Evolutionary conservation across 2,329 filamentous ascomycete genomes (phyloP).

Genomic region (Colletotrichum tanaceti): DNA sequence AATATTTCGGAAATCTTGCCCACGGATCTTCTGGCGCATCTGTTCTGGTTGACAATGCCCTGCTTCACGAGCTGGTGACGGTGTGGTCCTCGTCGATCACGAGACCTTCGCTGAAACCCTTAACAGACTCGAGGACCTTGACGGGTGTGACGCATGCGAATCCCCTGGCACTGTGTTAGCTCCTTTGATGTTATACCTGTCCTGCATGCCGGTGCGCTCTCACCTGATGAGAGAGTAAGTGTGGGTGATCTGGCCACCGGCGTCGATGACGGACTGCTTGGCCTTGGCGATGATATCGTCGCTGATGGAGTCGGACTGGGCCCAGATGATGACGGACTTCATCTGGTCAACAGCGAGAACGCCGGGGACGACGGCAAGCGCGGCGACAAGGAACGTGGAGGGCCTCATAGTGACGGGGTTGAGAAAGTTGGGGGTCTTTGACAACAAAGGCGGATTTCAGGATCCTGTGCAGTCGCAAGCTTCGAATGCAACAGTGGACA

Average conservation of each 20-base stretch:
- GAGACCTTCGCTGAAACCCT: slow-evolving; percentile 62
- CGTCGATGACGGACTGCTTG: slow-evolving; percentile 75
- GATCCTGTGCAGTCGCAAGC: slow-evolving; percentile 10
- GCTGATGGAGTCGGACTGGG: slow-evolving; percentile 73
- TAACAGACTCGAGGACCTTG: slow-evolving; percentile 75
- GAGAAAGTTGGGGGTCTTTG: background rate
- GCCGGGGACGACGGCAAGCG: slow-evolving; percentile 69
- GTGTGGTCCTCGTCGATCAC: slow-evolving; percentile 82
- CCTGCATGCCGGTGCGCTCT: slow-evolving; percentile 45
- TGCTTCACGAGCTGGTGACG: slow-evolving; percentile 57
- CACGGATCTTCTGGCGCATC: background rate
- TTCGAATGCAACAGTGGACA: slow-evolving; percentile 7
- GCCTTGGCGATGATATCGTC: slow-evolving; percentile 75
- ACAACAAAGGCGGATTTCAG: background rate
- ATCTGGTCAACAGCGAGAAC: slow-evolving; percentile 72
- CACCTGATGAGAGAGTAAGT: slow-evolving; percentile 77
- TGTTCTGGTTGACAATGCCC: slow-evolving; percentile 5
- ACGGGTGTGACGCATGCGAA: slow-evolving; percentile 81
- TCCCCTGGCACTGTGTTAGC: slow-evolving; percentile 65
- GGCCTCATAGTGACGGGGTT: slow-evolving; percentile 70
- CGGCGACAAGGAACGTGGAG: slow-evolving; percentile 61
- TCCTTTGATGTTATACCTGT: background rate
- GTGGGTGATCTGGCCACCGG: slow-evolving; percentile 83
- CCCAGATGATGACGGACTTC: slow-evolving; percentile 83
- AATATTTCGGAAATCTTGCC: slow-evolving; percentile 10